These are phyloP conservation scores for Nepenthes gracilis DNA, from an alignment of 148 eudicot genomes.

Conservation along the genomic window DNA sequence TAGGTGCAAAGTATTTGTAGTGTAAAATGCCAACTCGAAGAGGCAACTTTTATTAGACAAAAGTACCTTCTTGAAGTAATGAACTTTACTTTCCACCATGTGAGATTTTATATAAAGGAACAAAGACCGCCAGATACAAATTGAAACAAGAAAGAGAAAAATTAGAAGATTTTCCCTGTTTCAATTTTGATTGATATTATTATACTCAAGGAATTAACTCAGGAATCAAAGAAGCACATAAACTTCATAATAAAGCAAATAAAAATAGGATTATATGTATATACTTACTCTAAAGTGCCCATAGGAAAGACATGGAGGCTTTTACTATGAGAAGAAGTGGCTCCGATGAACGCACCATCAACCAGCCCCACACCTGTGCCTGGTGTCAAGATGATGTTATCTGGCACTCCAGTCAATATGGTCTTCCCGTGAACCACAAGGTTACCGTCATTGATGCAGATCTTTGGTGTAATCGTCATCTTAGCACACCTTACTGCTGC, in stretches of 20 bases:
- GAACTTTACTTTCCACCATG: no score
- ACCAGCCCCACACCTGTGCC: slow-evolving; percentile 50
- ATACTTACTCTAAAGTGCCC: slow-evolving; percentile 75
- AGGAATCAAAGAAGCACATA: neutral
- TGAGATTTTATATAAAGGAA: no score
- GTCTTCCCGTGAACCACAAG: slow-evolving; percentile 80
- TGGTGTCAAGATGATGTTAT: slow-evolving; percentile 61
- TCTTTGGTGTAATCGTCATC: slow-evolving; percentile 72
- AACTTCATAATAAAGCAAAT: neutral
- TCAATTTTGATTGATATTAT: neutral
- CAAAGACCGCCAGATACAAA: no score
- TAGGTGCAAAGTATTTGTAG: no score
- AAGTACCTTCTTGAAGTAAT: no score
- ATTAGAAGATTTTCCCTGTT: no score
- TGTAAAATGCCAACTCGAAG: no score
- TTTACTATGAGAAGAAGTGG: slow-evolving; percentile 47
- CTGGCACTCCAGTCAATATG: slow-evolving; percentile 65
- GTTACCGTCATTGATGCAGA: slow-evolving; percentile 54
- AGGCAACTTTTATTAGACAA: no score
- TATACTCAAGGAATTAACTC: neutral
- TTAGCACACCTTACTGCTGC: slow-evolving; percentile 13
- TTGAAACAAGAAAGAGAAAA: no score
- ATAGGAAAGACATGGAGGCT: slow-evolving; percentile 81
- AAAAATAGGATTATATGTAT: neutral
- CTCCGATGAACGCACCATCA: slow-evolving; percentile 71